phyloP scores from a whole-genome alignment of 129 eudicot species.

The Dittrichia graveolens region DNA sequence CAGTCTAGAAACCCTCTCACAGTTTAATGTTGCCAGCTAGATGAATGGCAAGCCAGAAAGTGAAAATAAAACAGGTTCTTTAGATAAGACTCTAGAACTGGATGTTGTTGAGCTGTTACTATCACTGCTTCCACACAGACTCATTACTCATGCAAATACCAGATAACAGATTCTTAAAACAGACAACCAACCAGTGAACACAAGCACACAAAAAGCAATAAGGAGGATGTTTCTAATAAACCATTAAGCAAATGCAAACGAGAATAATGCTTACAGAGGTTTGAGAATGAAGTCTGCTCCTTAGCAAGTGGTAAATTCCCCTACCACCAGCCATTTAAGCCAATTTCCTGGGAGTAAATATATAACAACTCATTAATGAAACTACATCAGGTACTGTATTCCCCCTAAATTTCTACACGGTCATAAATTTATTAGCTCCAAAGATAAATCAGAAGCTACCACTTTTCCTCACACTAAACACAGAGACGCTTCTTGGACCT shows the following conservation, averaged over 20 bases:
- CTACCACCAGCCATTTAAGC: constrained; percentile 67
- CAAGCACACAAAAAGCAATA: neutral
- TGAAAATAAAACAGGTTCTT: neutral
- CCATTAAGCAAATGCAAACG: neutral
- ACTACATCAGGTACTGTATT: neutral
- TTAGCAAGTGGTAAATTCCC: constrained; percentile 64
- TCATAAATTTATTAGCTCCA: constrained; percentile 1
- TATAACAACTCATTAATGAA: neutral
- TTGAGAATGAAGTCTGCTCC: constrained; percentile 53
- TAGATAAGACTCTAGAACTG: neutral
- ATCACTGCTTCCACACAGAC: constrained; percentile 7
- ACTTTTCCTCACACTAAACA: neutral
- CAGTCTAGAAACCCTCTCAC: neutral
- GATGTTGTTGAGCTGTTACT: neutral
- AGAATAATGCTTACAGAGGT: constrained; percentile 47
- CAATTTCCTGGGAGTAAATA: constrained; percentile 28
- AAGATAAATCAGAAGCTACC: neutral
- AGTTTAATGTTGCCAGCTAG: neutral
- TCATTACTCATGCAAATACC: neutral
- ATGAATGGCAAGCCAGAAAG: neutral
- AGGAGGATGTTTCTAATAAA: neutral
- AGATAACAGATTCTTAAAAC: neutral
- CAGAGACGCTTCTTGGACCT: neutral
- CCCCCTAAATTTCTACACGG: neutral
- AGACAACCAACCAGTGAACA: neutral